phyloP scores from a whole-genome alignment of 2,329 filamentous ascomycete genomes.

The Xylariaceae sp. region DNA sequence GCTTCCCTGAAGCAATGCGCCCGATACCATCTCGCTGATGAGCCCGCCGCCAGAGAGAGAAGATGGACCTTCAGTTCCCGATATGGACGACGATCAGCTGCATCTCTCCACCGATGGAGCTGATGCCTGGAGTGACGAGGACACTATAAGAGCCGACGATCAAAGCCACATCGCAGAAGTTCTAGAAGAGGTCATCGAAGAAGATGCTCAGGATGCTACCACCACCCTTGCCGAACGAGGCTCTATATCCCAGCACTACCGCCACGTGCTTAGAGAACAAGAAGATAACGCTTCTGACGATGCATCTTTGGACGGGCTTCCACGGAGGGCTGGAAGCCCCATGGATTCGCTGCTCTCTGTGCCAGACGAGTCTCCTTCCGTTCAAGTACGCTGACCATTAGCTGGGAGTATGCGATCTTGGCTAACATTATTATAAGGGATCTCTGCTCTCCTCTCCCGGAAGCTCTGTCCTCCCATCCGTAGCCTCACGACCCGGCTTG shows the following conservation, averaged over 20 bases:
- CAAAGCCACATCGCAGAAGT: slow-evolving; percentile 37
- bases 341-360: slow-evolving; percentile 67
- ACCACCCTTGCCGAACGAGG: slow-evolving; percentile 28
- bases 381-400: slow-evolving; percentile 57
- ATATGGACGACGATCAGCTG: slow-evolving; percentile 41
- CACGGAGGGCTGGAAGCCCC: slow-evolving; percentile 62
- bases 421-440: slow-evolving; percentile 42
- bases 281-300: slow-evolving; percentile 52
- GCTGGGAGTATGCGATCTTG: slow-evolving; percentile 5
- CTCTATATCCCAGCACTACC: slow-evolving; percentile 42
- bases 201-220: slow-evolving; percentile 23
- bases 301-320: slow-evolving; percentile 49
- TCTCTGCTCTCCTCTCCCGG: slow-evolving; percentile 65
- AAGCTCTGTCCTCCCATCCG: slow-evolving; percentile 69
- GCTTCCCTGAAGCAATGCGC: slow-evolving; percentile 26
- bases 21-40: slow-evolving; percentile 27
- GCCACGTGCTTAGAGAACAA: slow-evolving; percentile 42
- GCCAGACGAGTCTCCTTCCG: slow-evolving; percentile 80
- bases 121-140: slow-evolving; percentile 41
- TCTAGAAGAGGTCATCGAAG: slow-evolving; percentile 35
- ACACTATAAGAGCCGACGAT: slow-evolving; percentile 40
- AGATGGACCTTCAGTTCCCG: slow-evolving; percentile 37
- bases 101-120: slow-evolving; percentile 43
- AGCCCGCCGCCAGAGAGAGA: slow-evolving; percentile 33
- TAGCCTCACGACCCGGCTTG: slow-evolving; percentile 63